Conservation (phyloP, 2,329 filamentous ascomycete species). For the Trichophyton equinum region DNA sequence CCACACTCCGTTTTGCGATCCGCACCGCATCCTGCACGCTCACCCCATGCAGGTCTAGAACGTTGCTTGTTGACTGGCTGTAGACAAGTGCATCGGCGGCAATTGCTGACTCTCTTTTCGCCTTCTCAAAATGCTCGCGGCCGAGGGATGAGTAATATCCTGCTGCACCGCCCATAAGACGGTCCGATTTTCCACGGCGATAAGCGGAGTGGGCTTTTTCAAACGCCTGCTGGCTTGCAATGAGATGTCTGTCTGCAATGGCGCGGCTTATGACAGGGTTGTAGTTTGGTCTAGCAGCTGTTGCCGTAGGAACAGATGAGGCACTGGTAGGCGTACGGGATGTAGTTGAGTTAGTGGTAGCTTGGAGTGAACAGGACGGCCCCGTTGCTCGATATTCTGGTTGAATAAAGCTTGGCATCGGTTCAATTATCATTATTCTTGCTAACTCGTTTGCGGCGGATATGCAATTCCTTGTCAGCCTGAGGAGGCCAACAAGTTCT, state of each 20-base stretch:
- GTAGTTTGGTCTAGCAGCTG: neutral
- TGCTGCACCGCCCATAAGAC: slow-evolving; percentile 61
- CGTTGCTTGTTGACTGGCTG: slow-evolving; percentile 46
- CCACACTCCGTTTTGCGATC: slow-evolving; percentile 57
- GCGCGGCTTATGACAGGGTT: slow-evolving; percentile 18
- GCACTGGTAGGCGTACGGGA: neutral
- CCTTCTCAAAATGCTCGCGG: slow-evolving; percentile 48
- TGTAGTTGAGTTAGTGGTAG: neutral
- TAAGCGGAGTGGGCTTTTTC: slow-evolving; percentile 46
- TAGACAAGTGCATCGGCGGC: slow-evolving; percentile 61
- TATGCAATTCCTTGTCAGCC: slow-evolving; percentile 45
- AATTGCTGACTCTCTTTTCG: slow-evolving; percentile 47
- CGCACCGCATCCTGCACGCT: slow-evolving; percentile 67
- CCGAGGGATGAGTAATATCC: slow-evolving; percentile 62
- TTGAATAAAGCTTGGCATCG: slow-evolving; percentile 2
- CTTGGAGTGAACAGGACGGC: neutral
- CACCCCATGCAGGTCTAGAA: slow-evolving; percentile 73
- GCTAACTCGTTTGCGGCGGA: slow-evolving; percentile 49
- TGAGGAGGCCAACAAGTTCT: slow-evolving; percentile 42
- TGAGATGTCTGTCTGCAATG: slow-evolving; percentile 35
- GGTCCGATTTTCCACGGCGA: slow-evolving; percentile 54
- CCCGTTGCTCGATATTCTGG: neutral
- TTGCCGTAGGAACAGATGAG: neutral
- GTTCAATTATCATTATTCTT: slow-evolving; percentile 36
- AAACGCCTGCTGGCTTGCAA: slow-evolving; percentile 41